phyloP scores from a whole-genome alignment of 805 yeast genomes.

The Lipomyces chichibuensis region DNA sequence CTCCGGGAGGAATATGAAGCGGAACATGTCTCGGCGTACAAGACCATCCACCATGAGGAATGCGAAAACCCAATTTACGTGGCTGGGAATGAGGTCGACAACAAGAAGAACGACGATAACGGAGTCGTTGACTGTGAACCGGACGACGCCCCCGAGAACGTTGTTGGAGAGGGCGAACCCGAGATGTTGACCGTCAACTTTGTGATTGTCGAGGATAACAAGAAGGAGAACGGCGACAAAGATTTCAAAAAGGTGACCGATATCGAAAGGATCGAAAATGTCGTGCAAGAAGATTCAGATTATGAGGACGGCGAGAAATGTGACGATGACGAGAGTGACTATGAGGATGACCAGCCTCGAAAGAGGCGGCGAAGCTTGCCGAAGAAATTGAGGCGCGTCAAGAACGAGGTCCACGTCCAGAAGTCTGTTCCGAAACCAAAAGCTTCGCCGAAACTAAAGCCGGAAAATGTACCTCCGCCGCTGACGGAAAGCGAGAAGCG shows the following conservation, averaged over 20 bases:
- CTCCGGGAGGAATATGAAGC: neutral
- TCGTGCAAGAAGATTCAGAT: neutral
- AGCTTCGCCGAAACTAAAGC: neutral
- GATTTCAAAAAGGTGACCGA: neutral
- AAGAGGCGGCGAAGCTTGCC: neutral
- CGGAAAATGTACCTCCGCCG: neutral
- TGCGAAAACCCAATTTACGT: neutral
- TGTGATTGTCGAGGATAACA: neutral
- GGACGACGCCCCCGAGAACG: neutral
- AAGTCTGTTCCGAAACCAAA: neutral
- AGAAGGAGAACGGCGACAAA: neutral
- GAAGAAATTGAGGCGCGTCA: neutral
- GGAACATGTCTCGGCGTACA: neutral
- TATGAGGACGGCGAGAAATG: neutral
- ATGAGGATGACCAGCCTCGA: neutral
- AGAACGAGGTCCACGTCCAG: neutral
- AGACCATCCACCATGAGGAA: neutral
- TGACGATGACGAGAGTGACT: neutral
- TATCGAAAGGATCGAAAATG: neutral
- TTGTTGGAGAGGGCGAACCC: neutral
- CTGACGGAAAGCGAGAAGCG: neutral
- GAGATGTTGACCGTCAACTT: neutral
- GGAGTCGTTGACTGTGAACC: neutral
- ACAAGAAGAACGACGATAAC: neutral
- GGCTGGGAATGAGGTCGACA: neutral